Conservation (phyloP, 768 basidiomycete species). For the Ramaria rubella region DNA sequence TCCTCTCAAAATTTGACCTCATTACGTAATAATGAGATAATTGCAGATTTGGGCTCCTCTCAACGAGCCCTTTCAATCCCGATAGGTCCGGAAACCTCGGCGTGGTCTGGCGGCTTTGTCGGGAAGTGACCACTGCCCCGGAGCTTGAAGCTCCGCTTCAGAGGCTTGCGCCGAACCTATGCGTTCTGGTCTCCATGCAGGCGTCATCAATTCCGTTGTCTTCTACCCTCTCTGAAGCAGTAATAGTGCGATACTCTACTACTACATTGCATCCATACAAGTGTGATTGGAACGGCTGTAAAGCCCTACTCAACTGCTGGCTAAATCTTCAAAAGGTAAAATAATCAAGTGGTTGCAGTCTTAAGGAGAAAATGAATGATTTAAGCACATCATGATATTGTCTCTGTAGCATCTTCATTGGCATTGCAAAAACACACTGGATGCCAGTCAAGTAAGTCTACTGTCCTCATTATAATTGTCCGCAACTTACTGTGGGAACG, state of each 20-base stretch:
- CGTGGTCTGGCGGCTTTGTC: too few relatives aligned
- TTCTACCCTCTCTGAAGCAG: not conserved
- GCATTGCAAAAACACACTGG: not conserved
- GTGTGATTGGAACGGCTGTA: constrained; percentile 1
- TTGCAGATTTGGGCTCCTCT: too few relatives aligned
- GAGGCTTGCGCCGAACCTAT: too few relatives aligned
- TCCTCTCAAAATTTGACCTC: too few relatives aligned
- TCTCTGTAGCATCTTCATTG: not conserved
- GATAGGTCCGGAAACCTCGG: too few relatives aligned
- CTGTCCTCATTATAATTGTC: not conserved
- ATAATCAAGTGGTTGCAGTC: not conserved
- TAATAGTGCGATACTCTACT: not conserved
- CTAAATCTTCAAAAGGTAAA: constrained; percentile 1
- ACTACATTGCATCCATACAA: not conserved
- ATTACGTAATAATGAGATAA: too few relatives aligned
- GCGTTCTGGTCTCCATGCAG: too few relatives aligned
- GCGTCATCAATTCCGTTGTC: too few relatives aligned
- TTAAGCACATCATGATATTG: not conserved
- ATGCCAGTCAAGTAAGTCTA: not conserved
- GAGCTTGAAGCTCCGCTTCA: too few relatives aligned
- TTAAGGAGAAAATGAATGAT: too few relatives aligned
- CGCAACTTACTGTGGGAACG: not conserved
- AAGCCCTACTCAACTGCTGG: not conserved
- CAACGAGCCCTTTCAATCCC: too few relatives aligned
- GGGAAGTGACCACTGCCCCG: too few relatives aligned